Base-by-base conservation (phyloP, 2,329 filamentous ascomycete species). In the Elsinoe arachidis region DNA sequence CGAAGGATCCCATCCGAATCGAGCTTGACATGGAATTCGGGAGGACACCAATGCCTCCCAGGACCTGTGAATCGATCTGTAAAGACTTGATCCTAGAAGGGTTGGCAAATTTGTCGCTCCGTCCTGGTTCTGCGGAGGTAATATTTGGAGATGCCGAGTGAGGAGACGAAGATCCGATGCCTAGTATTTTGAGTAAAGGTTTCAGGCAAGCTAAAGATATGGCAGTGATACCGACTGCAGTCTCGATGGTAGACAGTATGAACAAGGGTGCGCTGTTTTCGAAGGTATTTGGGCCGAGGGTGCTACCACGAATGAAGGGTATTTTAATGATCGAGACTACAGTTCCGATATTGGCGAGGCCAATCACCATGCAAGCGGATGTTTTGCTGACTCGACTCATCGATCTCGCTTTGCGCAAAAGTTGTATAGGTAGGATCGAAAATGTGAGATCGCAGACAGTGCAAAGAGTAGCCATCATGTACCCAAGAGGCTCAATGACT, bases 21-120 rank as follows among this genome's bases (percentile, higher is more conserved):
- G 26, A 35, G 34, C 35, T 41, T 2, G 38, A 23, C 5, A 30
- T 44, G 11, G 39, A 34, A n/a, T 55, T 44, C 3, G 37, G 53
- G 2, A 55, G 38, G 12, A 55, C 44, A 6, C 53, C 53, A n/a
- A 55, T 55, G 10, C 53, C 53, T 9, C 53, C 35, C 19, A 55
- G 14, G 6, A 55, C 38, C 19, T 44, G 17, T 30, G 14, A 30
- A n/a, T 55, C 53, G 26, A 51, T 51, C 46, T 51, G 46, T n/a
- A 55, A 17, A 10, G 35, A 43, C n/a, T 55, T 41, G 37, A 44
- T 44, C 7, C 19, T 44, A 14, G 35, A 41, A 19, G 19, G 14
- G 7, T 19, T 44, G 23, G 15, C 26, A 14, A 10, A 19, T 9
- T 44, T 34, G 34, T 15, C 21, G 35, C 10, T 34, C 12, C 12